Conservation (phyloP, 345 rosid genomes). For the Euphorbia peplus region DNA sequence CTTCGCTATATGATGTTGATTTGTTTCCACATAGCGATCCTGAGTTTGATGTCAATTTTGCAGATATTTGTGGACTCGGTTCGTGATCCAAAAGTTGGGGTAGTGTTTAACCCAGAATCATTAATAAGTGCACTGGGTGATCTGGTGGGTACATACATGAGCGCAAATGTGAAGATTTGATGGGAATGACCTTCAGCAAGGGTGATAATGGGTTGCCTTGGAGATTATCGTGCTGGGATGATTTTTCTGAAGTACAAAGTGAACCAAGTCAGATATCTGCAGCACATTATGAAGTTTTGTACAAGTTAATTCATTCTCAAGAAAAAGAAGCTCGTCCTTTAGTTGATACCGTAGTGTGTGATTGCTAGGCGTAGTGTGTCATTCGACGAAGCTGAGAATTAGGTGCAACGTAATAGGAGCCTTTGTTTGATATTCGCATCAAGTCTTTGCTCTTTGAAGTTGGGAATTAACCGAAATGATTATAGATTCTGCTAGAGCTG, state of each 20-base stretch:
- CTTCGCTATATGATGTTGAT: conserved; percentile 1
- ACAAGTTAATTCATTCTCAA: background rate
- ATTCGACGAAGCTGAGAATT: too few relatives aligned
- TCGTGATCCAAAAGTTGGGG: conserved; percentile 55
- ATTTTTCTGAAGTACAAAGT: background rate
- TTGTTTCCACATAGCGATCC: background rate
- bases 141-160: conserved; percentile 33
- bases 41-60: conserved; percentile 7
- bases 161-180: conserved; percentile 5
- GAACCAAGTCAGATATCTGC: background rate
- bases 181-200: background rate
- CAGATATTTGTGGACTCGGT: conserved; percentile 64
- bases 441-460: too few relatives aligned
- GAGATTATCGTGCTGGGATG: background rate
- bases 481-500: too few relatives aligned
- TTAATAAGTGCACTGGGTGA: conserved; percentile 56
- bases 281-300: background rate
- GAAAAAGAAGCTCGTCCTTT: background rate
- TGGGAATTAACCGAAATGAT: too few relatives aligned
- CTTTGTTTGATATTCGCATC: too few relatives aligned
- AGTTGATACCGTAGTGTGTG: background rate
- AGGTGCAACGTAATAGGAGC: too few relatives aligned
- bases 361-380: background rate
- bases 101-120: conserved; percentile 59
- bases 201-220: background rate